A percentile compares a stretch with the other conserved stretches of the same genome.
Conservation (phyloP, 2,329 filamentous ascomycete species). For the Taxawa tesnikishii region DNA sequence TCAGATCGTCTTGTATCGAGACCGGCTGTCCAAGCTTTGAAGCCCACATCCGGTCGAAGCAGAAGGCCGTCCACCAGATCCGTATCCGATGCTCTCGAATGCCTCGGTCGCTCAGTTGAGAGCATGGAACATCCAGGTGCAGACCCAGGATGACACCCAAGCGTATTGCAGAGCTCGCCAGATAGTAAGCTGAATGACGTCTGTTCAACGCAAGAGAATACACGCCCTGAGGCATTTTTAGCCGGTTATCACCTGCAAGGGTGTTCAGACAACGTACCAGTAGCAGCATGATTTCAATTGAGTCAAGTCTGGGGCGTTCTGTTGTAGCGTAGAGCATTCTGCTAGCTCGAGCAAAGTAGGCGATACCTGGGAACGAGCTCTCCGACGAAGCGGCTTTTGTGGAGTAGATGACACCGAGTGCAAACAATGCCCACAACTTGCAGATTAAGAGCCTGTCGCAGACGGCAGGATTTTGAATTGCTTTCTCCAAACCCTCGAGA, state of each 20-base stretch:
- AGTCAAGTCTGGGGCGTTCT: conserved; percentile 31
- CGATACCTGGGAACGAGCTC: conserved; percentile 28
- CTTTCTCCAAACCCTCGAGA: conserved; percentile 24
- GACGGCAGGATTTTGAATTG: conserved; percentile 22
- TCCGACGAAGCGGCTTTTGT: conserved; percentile 22
- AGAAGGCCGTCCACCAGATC: conserved; percentile 23
- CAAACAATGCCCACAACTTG: conserved; percentile 33
- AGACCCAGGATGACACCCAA: conserved; percentile 32
- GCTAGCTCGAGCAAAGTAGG: conserved; percentile 30
- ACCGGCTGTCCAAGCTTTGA: conserved; percentile 21
- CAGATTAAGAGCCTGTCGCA: conserved; percentile 23
- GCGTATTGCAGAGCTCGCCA: conserved; percentile 33
- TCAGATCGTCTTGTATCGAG: conserved; percentile 19
- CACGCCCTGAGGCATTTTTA: conserved; percentile 22
- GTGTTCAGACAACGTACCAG: too few species aligned
- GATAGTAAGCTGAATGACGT: conserved; percentile 30
- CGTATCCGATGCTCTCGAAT: conserved; percentile 20
- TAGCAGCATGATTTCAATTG: conserved; percentile 31
- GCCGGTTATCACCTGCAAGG: neutral
- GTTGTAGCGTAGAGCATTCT: conserved; percentile 26
- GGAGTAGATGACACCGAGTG: conserved; percentile 35
- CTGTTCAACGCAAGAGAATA: conserved; percentile 34
- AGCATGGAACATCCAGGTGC: conserved; percentile 26
- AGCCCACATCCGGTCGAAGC: conserved; percentile 21
- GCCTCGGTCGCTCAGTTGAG: conserved; percentile 25